phyloP scores from a whole-genome alignment of 331 rosid genomes.

The Spiraea crenata region DNA sequence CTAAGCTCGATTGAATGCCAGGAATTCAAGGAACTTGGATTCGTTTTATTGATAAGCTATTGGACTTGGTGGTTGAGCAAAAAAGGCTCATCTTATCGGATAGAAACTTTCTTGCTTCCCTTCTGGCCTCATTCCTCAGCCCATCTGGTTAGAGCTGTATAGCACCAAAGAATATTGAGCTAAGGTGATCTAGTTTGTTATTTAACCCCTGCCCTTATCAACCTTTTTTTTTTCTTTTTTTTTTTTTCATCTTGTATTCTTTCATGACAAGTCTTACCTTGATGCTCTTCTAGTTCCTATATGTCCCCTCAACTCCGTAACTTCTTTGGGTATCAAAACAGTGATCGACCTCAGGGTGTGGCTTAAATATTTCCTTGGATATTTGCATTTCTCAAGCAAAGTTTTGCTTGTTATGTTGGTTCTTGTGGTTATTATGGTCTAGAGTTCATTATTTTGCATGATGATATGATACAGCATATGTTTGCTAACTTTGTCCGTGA shows the following conservation, averaged over 20 bases:
- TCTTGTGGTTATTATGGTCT: conserved; percentile 1
- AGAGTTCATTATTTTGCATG: not conserved
- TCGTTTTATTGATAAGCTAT: conserved; percentile 60
- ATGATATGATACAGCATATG: not conserved
- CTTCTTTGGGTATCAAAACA: not conserved
- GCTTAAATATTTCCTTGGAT: not conserved
- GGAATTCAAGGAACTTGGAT: conserved; percentile 67
- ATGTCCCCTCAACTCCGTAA: not conserved
- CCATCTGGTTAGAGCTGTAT: conserved; percentile 51
- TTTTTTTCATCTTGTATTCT: not conserved
- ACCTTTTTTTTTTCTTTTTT: not conserved
- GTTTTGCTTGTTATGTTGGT: not conserved
- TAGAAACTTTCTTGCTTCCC: conserved; percentile 63
- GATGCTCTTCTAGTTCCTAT: not conserved
- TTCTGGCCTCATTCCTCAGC: conserved; percentile 63
- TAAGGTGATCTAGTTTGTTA: too few species aligned
- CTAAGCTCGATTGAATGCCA: conserved; percentile 32
- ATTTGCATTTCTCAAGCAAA: not conserved
- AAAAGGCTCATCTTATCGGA: conserved; percentile 77
- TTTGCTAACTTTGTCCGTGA: not conserved
- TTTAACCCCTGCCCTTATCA: not conserved
- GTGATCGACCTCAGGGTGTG: too few species aligned
- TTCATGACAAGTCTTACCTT: not conserved
- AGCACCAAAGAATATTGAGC: conserved; percentile 66
- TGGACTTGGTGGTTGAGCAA: conserved; percentile 60